phyloP scores from a whole-genome alignment of 2,329 filamentous ascomycete genomes.

The Ambrosiella xylebori region DNA sequence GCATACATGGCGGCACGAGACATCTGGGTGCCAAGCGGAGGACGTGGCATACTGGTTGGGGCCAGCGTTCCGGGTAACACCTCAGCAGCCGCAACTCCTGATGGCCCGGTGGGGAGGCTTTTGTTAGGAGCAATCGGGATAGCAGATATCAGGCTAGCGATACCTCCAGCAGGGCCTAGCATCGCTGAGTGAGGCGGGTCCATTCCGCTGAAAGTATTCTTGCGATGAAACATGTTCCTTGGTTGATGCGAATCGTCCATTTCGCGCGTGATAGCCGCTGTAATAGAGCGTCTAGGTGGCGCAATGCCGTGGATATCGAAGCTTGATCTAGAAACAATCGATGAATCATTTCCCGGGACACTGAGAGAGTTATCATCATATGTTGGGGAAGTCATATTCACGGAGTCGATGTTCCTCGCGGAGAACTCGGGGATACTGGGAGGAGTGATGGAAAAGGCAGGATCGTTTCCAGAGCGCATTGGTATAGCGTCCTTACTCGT shows the following conservation, averaged over 20 bases:
- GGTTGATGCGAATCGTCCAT: constrained; percentile 4
- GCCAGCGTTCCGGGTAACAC: constrained; percentile 48
- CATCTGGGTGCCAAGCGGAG: constrained; percentile 68
- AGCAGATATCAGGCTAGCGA: constrained; percentile 71
- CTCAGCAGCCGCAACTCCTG: constrained; percentile 21
- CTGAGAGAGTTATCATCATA: constrained; percentile 24
- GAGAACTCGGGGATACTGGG: constrained; percentile 83
- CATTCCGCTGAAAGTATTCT: constrained; percentile 41
- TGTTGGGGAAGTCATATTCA: constrained; percentile 25
- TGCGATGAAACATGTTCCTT: constrained; percentile 78
- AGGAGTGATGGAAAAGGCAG: constrained; percentile 84
- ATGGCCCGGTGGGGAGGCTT: not conserved
- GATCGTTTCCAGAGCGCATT: constrained; percentile 36
- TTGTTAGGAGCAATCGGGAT: constrained; percentile 3
- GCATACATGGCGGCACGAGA: constrained; percentile 73
- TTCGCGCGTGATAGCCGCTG: constrained; percentile 24
- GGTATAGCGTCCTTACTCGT: constrained; percentile 33
- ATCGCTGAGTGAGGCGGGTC: not conserved
- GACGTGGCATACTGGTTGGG: constrained; percentile 64
- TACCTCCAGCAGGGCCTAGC: constrained; percentile 36
- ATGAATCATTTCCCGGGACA: constrained; percentile 24
- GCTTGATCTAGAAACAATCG: constrained; percentile 43
- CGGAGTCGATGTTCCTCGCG: constrained; percentile 54
- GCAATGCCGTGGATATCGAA: constrained; percentile 43
- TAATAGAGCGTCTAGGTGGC: constrained; percentile 37